phyloP scores from a whole-genome alignment of 225 moss, liverwort and hornwort genomes.

The Polytrichum commune region DNA sequence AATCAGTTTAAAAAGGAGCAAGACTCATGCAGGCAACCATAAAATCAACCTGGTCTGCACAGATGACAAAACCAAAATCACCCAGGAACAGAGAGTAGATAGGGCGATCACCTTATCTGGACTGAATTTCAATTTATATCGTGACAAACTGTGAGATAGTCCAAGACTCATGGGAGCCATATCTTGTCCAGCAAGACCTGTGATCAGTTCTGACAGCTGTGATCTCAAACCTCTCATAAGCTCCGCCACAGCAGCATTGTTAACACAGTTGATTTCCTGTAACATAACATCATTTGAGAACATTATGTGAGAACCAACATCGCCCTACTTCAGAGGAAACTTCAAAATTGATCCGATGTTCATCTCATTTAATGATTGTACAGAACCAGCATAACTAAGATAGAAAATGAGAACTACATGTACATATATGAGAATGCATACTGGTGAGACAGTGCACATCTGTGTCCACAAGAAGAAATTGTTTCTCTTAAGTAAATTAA shows the following conservation, averaged over 20 bases:
- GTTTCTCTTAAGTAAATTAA: not conserved
- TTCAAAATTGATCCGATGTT: not conserved
- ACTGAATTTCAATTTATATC: constrained; percentile 88
- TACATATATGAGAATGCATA: no score
- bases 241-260: constrained; percentile 71
- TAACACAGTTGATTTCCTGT: constrained; percentile 72
- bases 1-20: not conserved
- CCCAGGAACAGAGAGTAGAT: not conserved
- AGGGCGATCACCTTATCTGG: constrained; percentile 55
- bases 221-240: constrained; percentile 85
- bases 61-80: not conserved
- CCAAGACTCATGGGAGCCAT: constrained; percentile 94
- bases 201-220: constrained; percentile 70
- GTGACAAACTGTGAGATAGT: constrained; percentile 80
- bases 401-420: no score
- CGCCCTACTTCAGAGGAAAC: not conserved
- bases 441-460: no score
- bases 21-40: no score
- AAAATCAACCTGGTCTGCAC: no score
- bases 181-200: constrained; percentile 68
- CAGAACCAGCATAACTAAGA: no score
- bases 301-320: not conserved
- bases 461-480: no score
- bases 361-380: no score
- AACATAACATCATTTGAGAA: not conserved